Evolutionary conservation across 129 eudicot genomes (phyloP), one percentile per base, ranked within the genome.

Genomic region (Centrapalus pauciflorus): DNA sequence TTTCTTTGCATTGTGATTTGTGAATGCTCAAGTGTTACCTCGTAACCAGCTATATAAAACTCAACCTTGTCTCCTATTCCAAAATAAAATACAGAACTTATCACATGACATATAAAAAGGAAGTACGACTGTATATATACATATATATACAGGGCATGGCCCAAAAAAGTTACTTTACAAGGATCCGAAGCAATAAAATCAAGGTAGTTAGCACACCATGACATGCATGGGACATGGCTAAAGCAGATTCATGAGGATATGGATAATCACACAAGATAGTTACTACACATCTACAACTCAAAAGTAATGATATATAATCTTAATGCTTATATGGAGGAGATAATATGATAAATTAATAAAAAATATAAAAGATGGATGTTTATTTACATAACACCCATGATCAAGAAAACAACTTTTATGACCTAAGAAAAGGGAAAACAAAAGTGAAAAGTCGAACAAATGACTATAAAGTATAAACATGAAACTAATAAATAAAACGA

Each of bases 401-500:
- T 57, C 57, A 57, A 25, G 34, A 37, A 19, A 49, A 51, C 35
- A 59, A 55, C 3, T n/a, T 74, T 27, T 13, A 40, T 27, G 45
- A 56, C 7, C 12, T 33, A 43, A 30, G 33, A 33, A 9, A 33
- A 13, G 19, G 5, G 61, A 3, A 66, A 9, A 12, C 24, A 5
- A 28, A 35, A 12, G 41, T 2, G 10, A 11, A 7, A 55, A 25
- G 12, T 4, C 23, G 16, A 33, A 24, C 30, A 56, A 11, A 41
- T 19, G 50, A 63, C 24, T 43, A 61, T 24, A 45, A 66, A 13
- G n/a, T 7, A 27, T 21, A 8, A 50, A 55, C 48, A 35, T n/a
- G 24, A 77, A 61, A 66, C 32, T 21, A 24, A 61, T 24, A 14
- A 21, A 74, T 6, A 19, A 66, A 13, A 38, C 49, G 69, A 55